A percentile compares a stretch with the other conserved stretches of the same genome.
Evolutionary conservation across 1,284 basidiomycete species (phyloP).

Genomic region (Pseudomicrostroma phylloplanum): DNA sequence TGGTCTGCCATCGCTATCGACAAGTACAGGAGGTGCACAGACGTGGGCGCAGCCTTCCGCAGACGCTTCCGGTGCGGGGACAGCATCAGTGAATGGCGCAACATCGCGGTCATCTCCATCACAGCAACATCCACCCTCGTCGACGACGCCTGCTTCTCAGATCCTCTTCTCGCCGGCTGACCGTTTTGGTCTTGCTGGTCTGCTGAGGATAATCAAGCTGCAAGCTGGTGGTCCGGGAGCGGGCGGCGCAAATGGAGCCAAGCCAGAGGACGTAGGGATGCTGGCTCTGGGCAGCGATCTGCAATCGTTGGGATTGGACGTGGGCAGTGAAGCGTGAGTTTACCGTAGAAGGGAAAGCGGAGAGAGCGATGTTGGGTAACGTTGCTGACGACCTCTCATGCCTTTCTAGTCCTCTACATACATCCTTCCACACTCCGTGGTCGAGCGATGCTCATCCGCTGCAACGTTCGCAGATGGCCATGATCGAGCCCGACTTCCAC

Average conservation of each 20-base stretch:
- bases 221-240: slow-evolving; percentile 59
- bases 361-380: slow-evolving; percentile 50
- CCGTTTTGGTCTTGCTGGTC: slow-evolving; percentile 82
- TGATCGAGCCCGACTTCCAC: slow-evolving; percentile 70
- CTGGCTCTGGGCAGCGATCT: slow-evolving; percentile 85
- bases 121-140: slow-evolving; percentile 7
- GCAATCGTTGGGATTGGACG: slow-evolving; percentile 72
- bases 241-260: not conserved
- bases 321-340: slow-evolving; percentile 64
- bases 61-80: not conserved
- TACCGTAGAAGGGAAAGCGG: slow-evolving; percentile 54
- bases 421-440: slow-evolving; percentile 95
- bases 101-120: not conserved
- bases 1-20: slow-evolving; percentile 10
- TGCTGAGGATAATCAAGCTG: slow-evolving; percentile 85
- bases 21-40: slow-evolving; percentile 3
- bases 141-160: slow-evolving; percentile 77
- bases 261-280: slow-evolving; percentile 64
- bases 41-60: not conserved
- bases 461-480: slow-evolving; percentile 72
- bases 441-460: slow-evolving; percentile 62
- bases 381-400: no score
- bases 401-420: slow-evolving; percentile 63
- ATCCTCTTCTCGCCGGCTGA: slow-evolving; percentile 88
- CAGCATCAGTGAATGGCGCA: slow-evolving; percentile 1